Conservation (phyloP, 1,139 yeast species). For the Pneumocystis jirovecii region DNA sequence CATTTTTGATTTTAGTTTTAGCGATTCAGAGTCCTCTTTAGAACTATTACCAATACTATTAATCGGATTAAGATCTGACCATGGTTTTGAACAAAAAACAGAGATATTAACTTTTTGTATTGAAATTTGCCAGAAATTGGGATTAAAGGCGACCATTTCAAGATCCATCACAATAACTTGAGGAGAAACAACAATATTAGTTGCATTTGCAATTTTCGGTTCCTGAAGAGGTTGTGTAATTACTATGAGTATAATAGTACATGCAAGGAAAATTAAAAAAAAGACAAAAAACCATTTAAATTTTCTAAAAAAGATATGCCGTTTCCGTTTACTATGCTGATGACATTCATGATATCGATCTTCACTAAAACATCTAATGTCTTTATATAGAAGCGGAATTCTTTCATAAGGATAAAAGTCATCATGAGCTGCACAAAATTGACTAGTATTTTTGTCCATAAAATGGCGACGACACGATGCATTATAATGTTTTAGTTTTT, state of each 20-base stretch:
- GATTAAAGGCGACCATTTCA: constrained; percentile 66
- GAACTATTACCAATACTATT: neutral
- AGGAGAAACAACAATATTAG: constrained; percentile 62
- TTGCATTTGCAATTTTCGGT: constrained; percentile 44
- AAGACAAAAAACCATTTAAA: constrained; percentile 1
- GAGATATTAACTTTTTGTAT: constrained; percentile 62
- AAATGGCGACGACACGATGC: neutral
- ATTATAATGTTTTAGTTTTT: neutral
- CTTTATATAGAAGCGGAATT: neutral
- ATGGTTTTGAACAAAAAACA: constrained; percentile 70
- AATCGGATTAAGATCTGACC: constrained; percentile 20
- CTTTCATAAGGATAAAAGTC: neutral
- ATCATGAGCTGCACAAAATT: neutral
- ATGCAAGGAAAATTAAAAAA: constrained; percentile 6
- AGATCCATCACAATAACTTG: constrained; percentile 76
- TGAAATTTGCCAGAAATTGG: constrained; percentile 62
- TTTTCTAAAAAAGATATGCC: neutral
- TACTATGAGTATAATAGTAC: constrained; percentile 52
- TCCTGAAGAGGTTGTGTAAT: constrained; percentile 69
- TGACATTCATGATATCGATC: neutral
- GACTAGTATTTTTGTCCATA: neutral
- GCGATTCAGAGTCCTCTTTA: neutral
- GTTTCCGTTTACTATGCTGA: neutral
- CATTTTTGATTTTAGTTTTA: neutral
- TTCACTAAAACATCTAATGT: neutral